phyloP scores from a whole-genome alignment of 2,329 filamentous ascomycete species.

The Fusarium avenaceum region DNA sequence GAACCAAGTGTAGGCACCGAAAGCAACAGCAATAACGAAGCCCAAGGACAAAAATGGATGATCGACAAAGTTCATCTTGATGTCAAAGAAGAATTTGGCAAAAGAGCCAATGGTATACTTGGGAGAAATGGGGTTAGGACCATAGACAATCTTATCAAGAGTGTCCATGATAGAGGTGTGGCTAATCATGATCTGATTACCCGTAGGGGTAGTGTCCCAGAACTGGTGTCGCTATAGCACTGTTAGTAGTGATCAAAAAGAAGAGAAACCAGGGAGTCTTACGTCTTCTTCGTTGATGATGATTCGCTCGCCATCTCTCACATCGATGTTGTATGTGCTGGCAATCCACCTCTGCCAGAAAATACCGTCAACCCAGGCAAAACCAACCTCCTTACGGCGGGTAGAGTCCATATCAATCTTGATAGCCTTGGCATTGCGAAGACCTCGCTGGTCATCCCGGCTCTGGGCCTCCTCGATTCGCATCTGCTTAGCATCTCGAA shows the following conservation, averaged over 20 bases:
- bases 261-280: constrained; percentile 59
- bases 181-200: constrained; percentile 89
- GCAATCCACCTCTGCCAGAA: constrained; percentile 99
- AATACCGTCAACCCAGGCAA: constrained; percentile 96
- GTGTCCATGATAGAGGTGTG: constrained; percentile 94
- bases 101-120: constrained; percentile 83
- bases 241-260: constrained; percentile 51
- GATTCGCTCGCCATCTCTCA: constrained; percentile 88
- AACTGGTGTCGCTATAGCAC: constrained; percentile 82
- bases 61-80: constrained; percentile 69
- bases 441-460: constrained; percentile 87
- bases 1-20: constrained; percentile 67
- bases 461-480: constrained; percentile 97
- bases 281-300: constrained; percentile 98
- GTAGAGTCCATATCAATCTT: constrained; percentile 91
- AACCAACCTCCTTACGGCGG: constrained; percentile 88
- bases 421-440: constrained; percentile 90
- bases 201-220: constrained; percentile 92
- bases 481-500: constrained; percentile 93
- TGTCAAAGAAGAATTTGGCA: constrained; percentile 78
- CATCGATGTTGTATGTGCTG: constrained; percentile 93
- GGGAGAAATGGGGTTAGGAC: constrained; percentile 77
- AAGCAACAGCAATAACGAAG: constrained; percentile 68
- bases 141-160: constrained; percentile 76
- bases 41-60: constrained; percentile 71